Base-by-base conservation (phyloP, 225 moss, liverwort and hornwort species). In the Polytrichum formosum region DNA sequence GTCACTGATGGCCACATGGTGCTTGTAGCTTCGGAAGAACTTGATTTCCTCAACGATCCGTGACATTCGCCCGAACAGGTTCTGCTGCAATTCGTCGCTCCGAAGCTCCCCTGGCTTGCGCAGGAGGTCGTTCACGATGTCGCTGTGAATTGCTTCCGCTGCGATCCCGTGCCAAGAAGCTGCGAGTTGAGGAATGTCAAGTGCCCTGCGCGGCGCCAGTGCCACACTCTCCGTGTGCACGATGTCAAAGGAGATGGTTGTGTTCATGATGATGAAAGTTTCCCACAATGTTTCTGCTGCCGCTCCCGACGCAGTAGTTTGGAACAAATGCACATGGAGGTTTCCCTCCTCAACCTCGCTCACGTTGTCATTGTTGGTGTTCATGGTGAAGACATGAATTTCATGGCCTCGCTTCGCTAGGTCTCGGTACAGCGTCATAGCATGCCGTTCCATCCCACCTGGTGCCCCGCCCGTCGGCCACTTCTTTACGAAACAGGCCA, bases 91-190 rank as follows among this genome's bases (percentile, higher is more conserved):
- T 13, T 74, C 88, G 21, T 61, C 56, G 6, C 71, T 67, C 0
- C 85, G 79, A 7, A 55, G n/a, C 35, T 82, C 74, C 1, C 79
- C 77, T 10, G 79, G 67, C 46, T 85, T 82, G 6, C 82, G 82
- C 5, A 85, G 72, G 0, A 84, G 82, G 26, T 88, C 82, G 65
- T 79, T 72, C 1, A 71, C 70, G 19, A 78, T 73, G 67, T 74
- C 74, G 56, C 64, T 65, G 55, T 89, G 85, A 63, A 94, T 92
- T 20, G 68, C 75, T 54, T 94, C 94, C 65, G 77, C 89, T 0
- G 90, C 90, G 55, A 94, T 92, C 31, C 94, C 94, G 72, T 94
- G 94, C 94, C 94, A 92, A 5, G 92, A 90, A 21, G 94, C 92
- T 4, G 87, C 94, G 53, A 94, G 55, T 5, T 85, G 85, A 18